Conservation (phyloP, 2,329 filamentous ascomycete genomes). For the Fonsecaea erecta region DNA sequence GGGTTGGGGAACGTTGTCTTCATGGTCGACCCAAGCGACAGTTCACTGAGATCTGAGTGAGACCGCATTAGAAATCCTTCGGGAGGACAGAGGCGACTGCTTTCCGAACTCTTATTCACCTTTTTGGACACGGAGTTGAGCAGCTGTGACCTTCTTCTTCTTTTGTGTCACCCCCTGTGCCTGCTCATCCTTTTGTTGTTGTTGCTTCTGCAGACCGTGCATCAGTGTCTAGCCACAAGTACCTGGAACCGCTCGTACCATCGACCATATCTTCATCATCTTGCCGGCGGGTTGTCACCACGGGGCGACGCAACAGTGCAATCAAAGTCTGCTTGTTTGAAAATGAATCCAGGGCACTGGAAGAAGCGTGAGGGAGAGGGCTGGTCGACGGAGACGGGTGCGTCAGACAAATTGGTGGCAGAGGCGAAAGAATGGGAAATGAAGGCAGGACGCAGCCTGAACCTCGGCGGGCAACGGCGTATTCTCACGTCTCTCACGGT, state of each 20-base stretch:
- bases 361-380: background rate
- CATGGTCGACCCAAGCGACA: slow-evolving; percentile 60
- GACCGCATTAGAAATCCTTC: background rate
- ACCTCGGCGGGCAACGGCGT: background rate
- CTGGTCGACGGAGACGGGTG: background rate
- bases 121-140: slow-evolving; percentile 93
- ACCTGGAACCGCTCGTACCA: slow-evolving; percentile 64
- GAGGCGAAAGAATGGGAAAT: background rate
- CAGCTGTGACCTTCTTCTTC: slow-evolving; percentile 99
- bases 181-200: slow-evolving; percentile 95
- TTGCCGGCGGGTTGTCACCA: slow-evolving; percentile 48
- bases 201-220: slow-evolving; percentile 58
- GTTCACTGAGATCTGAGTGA: slow-evolving; percentile 51
- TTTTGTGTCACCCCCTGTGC: slow-evolving; percentile 82
- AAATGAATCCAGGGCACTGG: background rate
- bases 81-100: background rate
- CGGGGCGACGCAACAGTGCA: background rate
- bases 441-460: background rate
- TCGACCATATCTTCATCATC: slow-evolving; percentile 99
- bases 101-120: slow-evolving; percentile 61
- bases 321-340: background rate
- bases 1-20: slow-evolving; percentile 62
- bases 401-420: background rate
- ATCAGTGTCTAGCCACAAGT: slow-evolving; percentile 8
- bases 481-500: background rate